These are phyloP conservation scores for Mrakiaceae sp. DNA, from an alignment of 1,284 basidiomycete genomes.

Conservation along the genomic window DNA sequence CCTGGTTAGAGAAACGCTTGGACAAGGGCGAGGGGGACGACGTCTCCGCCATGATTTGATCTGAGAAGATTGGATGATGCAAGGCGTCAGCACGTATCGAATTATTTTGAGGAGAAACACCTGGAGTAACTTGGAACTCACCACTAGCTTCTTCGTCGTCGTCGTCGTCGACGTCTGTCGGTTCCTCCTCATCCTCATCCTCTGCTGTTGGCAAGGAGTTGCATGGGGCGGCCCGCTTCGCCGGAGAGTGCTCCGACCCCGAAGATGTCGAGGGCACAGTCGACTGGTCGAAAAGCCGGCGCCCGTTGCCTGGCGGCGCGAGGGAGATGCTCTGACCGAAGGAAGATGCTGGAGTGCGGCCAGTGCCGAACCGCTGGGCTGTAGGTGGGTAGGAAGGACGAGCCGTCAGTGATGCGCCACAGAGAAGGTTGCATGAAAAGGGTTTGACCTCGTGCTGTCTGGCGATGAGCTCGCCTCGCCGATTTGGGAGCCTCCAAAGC, in stretches of 20 bases:
- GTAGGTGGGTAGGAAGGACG: not conserved
- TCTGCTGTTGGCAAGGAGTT: not conserved
- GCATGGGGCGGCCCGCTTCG: not conserved
- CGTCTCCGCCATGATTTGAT: not conserved
- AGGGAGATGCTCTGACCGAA: conserved; percentile 2
- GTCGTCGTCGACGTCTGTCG: not conserved
- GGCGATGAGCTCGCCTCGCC: conserved; percentile 3
- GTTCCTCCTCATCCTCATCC: no score
- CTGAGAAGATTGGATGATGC: no score
- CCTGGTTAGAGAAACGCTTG: not conserved
- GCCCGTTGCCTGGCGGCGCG: not conserved
- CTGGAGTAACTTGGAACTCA: not conserved
- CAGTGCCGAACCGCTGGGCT: not conserved
- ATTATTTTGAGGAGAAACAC: not conserved
- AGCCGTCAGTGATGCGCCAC: not conserved
- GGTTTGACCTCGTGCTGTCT: not conserved
- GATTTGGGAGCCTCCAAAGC: conserved; percentile 1
- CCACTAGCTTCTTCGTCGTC: not conserved
- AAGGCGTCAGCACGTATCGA: no score
- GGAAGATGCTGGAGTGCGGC: not conserved
- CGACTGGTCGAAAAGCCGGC: not conserved
- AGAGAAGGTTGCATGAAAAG: not conserved
- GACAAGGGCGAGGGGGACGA: not conserved
- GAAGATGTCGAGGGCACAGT: not conserved
- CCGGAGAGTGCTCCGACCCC: not conserved